Evolutionary conservation across 176 grass and related monocot genomes (phyloP).

Genomic region (Metroxylon sagu): DNA sequence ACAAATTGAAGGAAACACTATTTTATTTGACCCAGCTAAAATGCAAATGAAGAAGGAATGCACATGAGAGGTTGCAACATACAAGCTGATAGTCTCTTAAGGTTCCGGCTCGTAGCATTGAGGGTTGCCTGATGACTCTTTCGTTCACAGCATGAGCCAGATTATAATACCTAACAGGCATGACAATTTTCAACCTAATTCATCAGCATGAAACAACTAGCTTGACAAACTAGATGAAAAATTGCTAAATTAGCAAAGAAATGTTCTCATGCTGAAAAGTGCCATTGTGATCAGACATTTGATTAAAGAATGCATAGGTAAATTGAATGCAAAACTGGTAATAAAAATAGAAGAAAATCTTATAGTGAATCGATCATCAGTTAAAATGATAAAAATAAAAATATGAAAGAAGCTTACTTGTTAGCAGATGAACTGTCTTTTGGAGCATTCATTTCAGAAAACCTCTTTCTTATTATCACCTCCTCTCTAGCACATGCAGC

Average conservation of each 20-base stretch:
- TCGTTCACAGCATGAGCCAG: constrained; percentile 95
- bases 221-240: too few relatives aligned
- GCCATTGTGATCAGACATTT: too few relatives aligned
- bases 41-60: background rate
- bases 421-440: constrained; percentile 34
- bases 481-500: constrained; percentile 89
- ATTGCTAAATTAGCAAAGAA: too few relatives aligned
- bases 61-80: constrained; percentile 9
- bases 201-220: too few relatives aligned
- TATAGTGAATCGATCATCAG: too few relatives aligned
- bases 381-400: too few relatives aligned
- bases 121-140: constrained; percentile 78
- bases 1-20: constrained; percentile 4
- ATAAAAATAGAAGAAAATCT: too few relatives aligned
- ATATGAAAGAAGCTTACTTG: constrained; percentile 24
- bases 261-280: too few relatives aligned
- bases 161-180: constrained; percentile 73
- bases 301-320: too few relatives aligned
- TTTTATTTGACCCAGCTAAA: too few relatives aligned
- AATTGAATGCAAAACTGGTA: too few relatives aligned
- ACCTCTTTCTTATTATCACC: constrained; percentile 95
- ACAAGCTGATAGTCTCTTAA: constrained; percentile 99
- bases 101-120: constrained; percentile 75
- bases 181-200: background rate
- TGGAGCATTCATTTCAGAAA: constrained; percentile 97